These are phyloP conservation scores for Aaosphaeria arxii DNA, from an alignment of 2,329 filamentous ascomycete genomes.

Conservation along the genomic window DNA sequence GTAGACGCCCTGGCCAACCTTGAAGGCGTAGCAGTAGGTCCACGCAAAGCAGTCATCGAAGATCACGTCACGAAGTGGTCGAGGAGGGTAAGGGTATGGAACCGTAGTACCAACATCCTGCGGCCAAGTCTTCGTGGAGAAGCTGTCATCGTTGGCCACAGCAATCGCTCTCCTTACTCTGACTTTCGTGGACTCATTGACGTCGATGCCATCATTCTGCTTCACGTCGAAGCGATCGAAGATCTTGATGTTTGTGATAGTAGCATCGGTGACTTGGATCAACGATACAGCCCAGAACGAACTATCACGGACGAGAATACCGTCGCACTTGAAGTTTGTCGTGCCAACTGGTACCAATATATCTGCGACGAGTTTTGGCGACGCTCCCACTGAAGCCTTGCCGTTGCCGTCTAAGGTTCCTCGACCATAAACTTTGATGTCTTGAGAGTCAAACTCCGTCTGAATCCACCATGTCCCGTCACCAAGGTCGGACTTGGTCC, in stretches of 20 bases:
- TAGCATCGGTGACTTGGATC: slow-evolving; percentile 1
- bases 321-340: slow-evolving; percentile 5
- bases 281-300: slow-evolving; percentile 6
- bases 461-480: slow-evolving; percentile 9
- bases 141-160: slow-evolving; percentile 5
- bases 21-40: slow-evolving; percentile 6
- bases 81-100: slow-evolving; percentile 1
- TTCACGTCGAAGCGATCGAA: slow-evolving; percentile 3
- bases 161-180: slow-evolving; percentile 4
- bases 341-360: slow-evolving; percentile 4
- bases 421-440: slow-evolving; percentile 6
- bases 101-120: slow-evolving; percentile 1
- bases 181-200: slow-evolving; percentile 3
- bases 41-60: slow-evolving; percentile 5
- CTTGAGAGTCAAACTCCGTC: slow-evolving; percentile 5
- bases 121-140: slow-evolving; percentile 6
- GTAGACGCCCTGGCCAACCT: slow-evolving; percentile 6
- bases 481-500: slow-evolving; percentile 5
- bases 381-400: background rate
- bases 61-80: slow-evolving; percentile 2
- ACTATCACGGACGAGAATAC: slow-evolving; percentile 3
- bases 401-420: slow-evolving; percentile 6
- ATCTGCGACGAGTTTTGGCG: slow-evolving; percentile 1
- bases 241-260: slow-evolving; percentile 6
- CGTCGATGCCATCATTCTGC: slow-evolving; percentile 8